Evolutionary conservation across 2,329 filamentous ascomycete genomes (phyloP).

Genomic region (Phialemoniopsis sp.): DNA sequence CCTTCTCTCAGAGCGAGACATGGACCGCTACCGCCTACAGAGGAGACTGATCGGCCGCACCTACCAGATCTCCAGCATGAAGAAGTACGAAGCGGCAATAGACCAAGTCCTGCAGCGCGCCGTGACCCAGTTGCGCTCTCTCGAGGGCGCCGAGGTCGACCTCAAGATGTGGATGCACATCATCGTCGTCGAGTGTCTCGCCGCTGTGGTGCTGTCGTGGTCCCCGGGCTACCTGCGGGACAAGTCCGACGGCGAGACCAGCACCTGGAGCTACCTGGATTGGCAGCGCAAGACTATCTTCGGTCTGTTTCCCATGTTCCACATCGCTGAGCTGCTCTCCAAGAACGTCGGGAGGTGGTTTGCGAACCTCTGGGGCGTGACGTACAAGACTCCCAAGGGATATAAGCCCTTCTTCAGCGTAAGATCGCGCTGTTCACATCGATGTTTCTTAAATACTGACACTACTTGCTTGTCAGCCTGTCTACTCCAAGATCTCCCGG

Average conservation of each 20-base stretch:
- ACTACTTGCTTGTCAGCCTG: too few species aligned
- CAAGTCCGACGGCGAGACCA: constrained; percentile 40
- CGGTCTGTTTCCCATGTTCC: constrained; percentile 40
- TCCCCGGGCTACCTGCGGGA: constrained; percentile 41
- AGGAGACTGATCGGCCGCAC: constrained; percentile 43
- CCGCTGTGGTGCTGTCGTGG: constrained; percentile 46
- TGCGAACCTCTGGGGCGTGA: constrained; percentile 37
- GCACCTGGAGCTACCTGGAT: constrained; percentile 41
- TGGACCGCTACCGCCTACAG: constrained; percentile 42
- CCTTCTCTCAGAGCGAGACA: constrained; percentile 43
- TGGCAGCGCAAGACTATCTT: constrained; percentile 51
- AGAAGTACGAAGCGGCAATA: constrained; percentile 33
- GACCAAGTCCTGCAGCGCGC: constrained; percentile 31
- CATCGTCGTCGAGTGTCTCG: constrained; percentile 45
- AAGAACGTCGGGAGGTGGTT: constrained; percentile 32
- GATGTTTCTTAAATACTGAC: too few species aligned
- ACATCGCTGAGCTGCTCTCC: constrained; percentile 31
- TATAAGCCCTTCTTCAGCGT: constrained; percentile 48
- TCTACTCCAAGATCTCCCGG: constrained; percentile 20
- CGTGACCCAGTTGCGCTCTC: constrained; percentile 25
- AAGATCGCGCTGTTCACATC: too few species aligned
- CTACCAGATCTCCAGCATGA: constrained; percentile 37
- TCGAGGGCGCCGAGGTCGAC: constrained; percentile 36
- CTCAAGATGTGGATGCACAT: constrained; percentile 55
- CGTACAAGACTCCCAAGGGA: constrained; percentile 33